Percentiles rank a stretch among this genome's conserved stretches.
Evolutionary conservation across 495 filamentous ascomycete species (phyloP).

Genomic region (Lasiosphaeris hirsuta): DNA sequence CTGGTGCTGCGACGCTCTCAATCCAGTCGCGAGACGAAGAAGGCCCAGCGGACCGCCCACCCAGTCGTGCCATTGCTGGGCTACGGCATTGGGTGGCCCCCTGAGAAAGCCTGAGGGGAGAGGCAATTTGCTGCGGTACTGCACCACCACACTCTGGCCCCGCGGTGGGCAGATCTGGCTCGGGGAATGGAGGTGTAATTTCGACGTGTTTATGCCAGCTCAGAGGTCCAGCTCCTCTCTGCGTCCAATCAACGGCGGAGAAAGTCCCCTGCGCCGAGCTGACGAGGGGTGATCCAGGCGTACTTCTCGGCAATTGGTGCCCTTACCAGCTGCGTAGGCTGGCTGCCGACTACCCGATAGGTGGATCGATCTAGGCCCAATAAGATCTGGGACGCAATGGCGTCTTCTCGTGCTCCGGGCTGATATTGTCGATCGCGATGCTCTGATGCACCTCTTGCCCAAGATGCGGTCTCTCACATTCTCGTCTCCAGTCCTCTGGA

Average conservation of each 20-base stretch:
- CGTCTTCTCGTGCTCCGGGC: background rate
- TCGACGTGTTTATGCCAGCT: constrained; percentile 21
- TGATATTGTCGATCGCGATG: constrained; percentile 16
- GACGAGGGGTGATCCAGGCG: background rate
- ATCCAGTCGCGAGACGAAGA: no score
- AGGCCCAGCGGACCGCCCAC: background rate
- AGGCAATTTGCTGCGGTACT: constrained; percentile 8
- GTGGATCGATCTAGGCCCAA: constrained; percentile 16
- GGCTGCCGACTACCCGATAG: constrained; percentile 17
- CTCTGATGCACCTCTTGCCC: constrained; percentile 5
- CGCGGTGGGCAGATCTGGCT: constrained; percentile 6
- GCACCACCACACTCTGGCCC: background rate
- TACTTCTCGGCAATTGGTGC: constrained; percentile 25
- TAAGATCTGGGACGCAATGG: constrained; percentile 8
- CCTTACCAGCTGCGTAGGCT: constrained; percentile 8
- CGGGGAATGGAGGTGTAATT: constrained; percentile 13
- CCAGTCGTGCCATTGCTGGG: background rate
- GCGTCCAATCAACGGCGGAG: constrained; percentile 10
- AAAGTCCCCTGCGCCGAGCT: background rate
- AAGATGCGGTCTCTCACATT: background rate
- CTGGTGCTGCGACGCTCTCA: no score
- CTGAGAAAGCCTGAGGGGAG: background rate
- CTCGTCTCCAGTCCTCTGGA: constrained; percentile 8
- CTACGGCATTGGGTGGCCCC: no score
- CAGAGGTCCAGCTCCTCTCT: constrained; percentile 8